A percentile compares a stretch with the other conserved stretches of the same genome.
Conservation (phyloP, 1,284 basidiomycete species). For the Ceratobasidium sp. region DNA sequence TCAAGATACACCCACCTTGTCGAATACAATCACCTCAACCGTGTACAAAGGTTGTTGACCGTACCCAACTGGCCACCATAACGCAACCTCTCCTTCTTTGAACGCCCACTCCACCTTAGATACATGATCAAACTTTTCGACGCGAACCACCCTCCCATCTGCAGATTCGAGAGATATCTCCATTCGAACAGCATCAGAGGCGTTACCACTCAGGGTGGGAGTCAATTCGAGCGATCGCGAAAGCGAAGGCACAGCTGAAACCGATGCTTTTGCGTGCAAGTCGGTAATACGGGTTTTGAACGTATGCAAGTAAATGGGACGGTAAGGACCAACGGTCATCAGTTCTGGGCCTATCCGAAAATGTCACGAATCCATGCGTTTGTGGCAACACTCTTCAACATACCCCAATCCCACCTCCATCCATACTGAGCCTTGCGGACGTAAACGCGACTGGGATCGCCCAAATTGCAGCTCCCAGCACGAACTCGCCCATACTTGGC, state of each 20-base stretch:
- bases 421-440: constrained; percentile 59
- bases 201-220: constrained; percentile 39
- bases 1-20: constrained; percentile 45
- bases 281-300: constrained; percentile 71
- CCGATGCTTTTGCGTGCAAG: constrained; percentile 60
- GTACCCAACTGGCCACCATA: constrained; percentile 60
- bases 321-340: constrained; percentile 83
- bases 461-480: constrained; percentile 65
- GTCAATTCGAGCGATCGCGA: constrained; percentile 47
- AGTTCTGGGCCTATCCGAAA: constrained; percentile 59
- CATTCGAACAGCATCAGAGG: constrained; percentile 2
- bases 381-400: background rate
- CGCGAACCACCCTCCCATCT: constrained; percentile 43
- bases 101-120: constrained; percentile 38
- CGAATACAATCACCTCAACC: constrained; percentile 51
- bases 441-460: constrained; percentile 58
- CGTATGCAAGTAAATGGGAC: constrained; percentile 71
- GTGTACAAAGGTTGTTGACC: constrained; percentile 55
- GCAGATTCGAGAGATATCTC: constrained; percentile 43
- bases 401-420: constrained; percentile 48
- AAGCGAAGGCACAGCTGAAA: constrained; percentile 52
- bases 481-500: constrained; percentile 55
- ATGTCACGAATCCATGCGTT: background rate
- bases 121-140: background rate
- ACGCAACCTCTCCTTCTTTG: constrained; percentile 47